Evolutionary conservation across 2,329 filamentous ascomycete species (phyloP), one percentile per base, ranked within the genome.

Genomic region (Lanzia echinophila): DNA sequence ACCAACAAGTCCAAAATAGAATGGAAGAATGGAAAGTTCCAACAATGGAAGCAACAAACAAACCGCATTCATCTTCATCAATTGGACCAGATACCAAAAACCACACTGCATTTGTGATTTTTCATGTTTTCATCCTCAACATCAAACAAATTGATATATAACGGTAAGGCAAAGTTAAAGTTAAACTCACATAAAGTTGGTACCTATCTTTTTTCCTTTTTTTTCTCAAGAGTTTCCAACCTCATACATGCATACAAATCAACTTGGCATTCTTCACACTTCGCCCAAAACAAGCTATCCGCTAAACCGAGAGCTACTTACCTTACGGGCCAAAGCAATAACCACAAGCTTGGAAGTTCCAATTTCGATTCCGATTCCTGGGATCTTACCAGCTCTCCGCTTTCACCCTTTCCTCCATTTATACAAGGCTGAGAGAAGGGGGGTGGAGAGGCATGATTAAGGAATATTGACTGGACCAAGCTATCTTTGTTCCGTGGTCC

Each of bases 261-360:
- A 13, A 36, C 34, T 36, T n/a, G n/a, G n/a, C n/a, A n/a, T n/a
- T n/a, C n/a, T n/a, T n/a, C n/a, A n/a, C n/a, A n/a, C n/a, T 36
- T 36, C 34, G 12, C 12, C 4, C 15, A 36, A 13, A 36, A 36
- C 31, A 48, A 44, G 15, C 41, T 39, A 53, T 53, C 44, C 50
- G 50, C 41, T 53, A 33, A 53, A 53, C 50, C 50, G 50, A 53
- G 50, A 53, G 50, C 50, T 42, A 41, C 34, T 17, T 28, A 8
- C 24, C 24, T 28, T 28, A 28, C 24, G 24, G 24, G 24, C 24
- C 4, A 51, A 15, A 12, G 20, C 49, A 31, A 36, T 5, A 36
- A 36, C 12, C 34, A 36, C 34, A 36, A 36, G 34, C 31, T 12
- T 45, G 11, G 19, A 51, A 45, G 49, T 28, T 8, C 24, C 4